A percentile compares a stretch with the other conserved stretches of the same genome.
These are phyloP conservation scores for Takashimella tepidaria DNA, from an alignment of 1,284 basidiomycete genomes.

Conservation along the genomic window DNA sequence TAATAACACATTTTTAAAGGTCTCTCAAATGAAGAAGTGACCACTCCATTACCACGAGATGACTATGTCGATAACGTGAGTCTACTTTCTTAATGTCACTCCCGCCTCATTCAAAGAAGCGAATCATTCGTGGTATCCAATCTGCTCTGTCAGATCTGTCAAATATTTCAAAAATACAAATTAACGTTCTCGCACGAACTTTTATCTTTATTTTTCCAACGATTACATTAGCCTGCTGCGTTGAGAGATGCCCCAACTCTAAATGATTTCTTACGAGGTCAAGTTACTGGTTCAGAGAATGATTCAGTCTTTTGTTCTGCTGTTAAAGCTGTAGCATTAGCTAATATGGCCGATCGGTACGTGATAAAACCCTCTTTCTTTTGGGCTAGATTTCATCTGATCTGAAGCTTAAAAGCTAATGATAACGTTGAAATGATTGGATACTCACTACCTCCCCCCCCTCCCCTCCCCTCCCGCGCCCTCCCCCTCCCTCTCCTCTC, in stretches of 20 bases:
- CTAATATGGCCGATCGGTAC: conserved; percentile 19
- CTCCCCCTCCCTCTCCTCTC: not conserved
- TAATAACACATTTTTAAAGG: conserved; percentile 13
- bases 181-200: too few relatives aligned
- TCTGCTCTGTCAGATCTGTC: too few relatives aligned
- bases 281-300: not conserved
- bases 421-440: too few relatives aligned
- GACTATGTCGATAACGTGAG: conserved; percentile 25
- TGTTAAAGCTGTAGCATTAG: conserved; percentile 26
- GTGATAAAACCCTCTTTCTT: not conserved
- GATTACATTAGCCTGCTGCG: conserved; percentile 9
- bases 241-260: conserved; percentile 24
- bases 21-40: conserved; percentile 34
- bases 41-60: conserved; percentile 41
- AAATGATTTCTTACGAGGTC: conserved; percentile 17
- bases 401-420: too few relatives aligned
- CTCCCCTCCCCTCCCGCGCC: too few relatives aligned
- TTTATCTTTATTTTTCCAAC: too few relatives aligned
- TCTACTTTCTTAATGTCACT: too few relatives aligned
- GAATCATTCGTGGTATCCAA: not conserved
- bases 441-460: too few relatives aligned
- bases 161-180: too few relatives aligned
- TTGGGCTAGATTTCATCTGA: not conserved
- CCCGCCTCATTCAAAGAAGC: too few relatives aligned
- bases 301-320: conserved; percentile 18